Evolutionary conservation across 2,329 filamentous ascomycete species (phyloP), one percentile per base, ranked within the genome.

Genomic region (Geosmithia morbida): DNA sequence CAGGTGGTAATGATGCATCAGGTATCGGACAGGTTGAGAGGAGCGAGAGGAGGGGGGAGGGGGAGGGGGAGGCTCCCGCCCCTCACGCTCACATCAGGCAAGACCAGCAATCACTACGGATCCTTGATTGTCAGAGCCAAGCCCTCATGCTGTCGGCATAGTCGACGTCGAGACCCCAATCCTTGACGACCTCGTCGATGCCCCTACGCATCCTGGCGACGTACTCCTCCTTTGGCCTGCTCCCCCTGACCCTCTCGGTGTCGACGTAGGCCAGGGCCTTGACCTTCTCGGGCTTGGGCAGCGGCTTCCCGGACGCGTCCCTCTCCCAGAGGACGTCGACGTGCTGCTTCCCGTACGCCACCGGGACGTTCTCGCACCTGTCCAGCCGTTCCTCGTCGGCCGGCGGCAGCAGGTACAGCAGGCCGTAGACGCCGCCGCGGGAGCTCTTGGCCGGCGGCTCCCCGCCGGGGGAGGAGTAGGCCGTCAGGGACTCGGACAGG

Each of bases 191-290:
- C 62, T 85, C 80, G 30, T 62, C 53, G 26, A 85, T 77, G 1
- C 77, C 81, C 52, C 59, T 61, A 57, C 83, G 81, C 75, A 85
- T 83, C 26, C 80, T 61, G 42, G 61, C 66, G 7, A 84, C 61
- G 55, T 84, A 85, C 63, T 84, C 81, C 2, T 66, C 54, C 54
- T 63, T 62, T 2, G 77, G 72, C 42, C 42, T 49, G n/a, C 61
- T 64, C 20, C 66, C 64, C 18, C 48, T 52, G 0, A 61, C 57
- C 19, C 68, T 52, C 43, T 66, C 50, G 42, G 62, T 61, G 54
- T 83, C 74, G 37, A 84, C 69, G 49, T 85, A 85, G 2, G 79
- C 74, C 47, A 85, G 61, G 58, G 74, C 72, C 43, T 51, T 52
- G 6, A 64, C 47, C 47, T 10, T 30, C 7, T 49, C 37, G 40